Base-by-base conservation (phyloP, 306 rosid species). In the Prunus salicina region DNA sequence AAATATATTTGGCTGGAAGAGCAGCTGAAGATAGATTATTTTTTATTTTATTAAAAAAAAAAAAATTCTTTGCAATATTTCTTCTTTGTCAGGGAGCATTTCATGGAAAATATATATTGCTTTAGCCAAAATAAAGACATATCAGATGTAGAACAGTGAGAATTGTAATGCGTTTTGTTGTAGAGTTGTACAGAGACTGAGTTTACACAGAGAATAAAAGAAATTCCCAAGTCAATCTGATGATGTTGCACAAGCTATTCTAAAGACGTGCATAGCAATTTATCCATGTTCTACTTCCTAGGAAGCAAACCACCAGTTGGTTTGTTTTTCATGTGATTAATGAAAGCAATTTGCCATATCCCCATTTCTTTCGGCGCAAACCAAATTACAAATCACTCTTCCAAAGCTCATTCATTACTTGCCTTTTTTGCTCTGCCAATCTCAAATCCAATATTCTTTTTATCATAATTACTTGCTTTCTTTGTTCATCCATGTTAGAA, bases 11-110 rank as follows among this genome's bases (percentile, higher is more conserved):
- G 13, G 74, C 25, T 16, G 28, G 52, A 27, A 14, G 60, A 64
- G 43, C 60, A 55, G 70, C 22, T 50, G 32, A 41, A 53, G 64
- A 16, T 69, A 18, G 4, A 60, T 38, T 38, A 6, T 38, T 38
- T 38, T 38, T 38, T 38, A 38, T 38, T 38, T 38, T 38, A 38
- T 38, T 38, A 7, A 6, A 6, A 1, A 32, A 32, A 32, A 32
- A 32, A 5, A 45, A 64, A 72, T 76, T 78, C 79, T 68, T 72
- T 77, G 74, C 46, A 60, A 73, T 61, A 24, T 66, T 43, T 30
- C 25, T 46, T 76, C 38, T 20, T 47, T 66, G 51, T 56, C 34
- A 15, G 74, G 20, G 62, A 77, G 55, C 61, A n/a, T 73, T 22
- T 53, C 2, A 55, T 4, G 74, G 66, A 25, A 52, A 72, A 67